Base-by-base conservation (phyloP, 2,329 filamentous ascomycete species). In the Ramichloridium luteum region DNA sequence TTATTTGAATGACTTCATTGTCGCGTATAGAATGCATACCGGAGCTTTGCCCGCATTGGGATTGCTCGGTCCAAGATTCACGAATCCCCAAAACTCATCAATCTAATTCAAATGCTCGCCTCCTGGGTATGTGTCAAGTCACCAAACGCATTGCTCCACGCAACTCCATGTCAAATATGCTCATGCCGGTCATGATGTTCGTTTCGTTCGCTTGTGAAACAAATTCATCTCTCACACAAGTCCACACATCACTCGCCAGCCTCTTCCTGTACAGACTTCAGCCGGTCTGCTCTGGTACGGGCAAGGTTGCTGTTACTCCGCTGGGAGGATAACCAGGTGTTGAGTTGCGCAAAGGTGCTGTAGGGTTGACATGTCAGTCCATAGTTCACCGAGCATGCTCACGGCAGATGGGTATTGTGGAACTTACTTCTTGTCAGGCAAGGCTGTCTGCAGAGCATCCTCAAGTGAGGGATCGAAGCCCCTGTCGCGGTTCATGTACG, bases 341-440 rank as follows among this genome's bases (percentile, higher is more conserved):
- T 44, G 10, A 51, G 37, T 16, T 41, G 42, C 13, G 44, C 36
- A 6, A 37, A 30, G 4, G 46, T 42, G 28, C 47, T 50, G 33
- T 14, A 31, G 14, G 11, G 4, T 27, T n/a, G 20, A 29, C 26
- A 23, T 8, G 25, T 30, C 22, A 31, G 14, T 31, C 12, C 16
- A 35, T 27, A 25, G 27, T 4, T 15, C 27, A 25, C 25, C 8
- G 16, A 4, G 10, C 5, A 25, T 25, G 17, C 26, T 25, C 12
- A 8, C 11, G 11, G 13, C 14, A 30, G 16, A 26, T 9, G 20
- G 20, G 20, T 8, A 23, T 23, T 23, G 20, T 23, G n/a, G 12
- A 27, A 47, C 47, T 46, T 36, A 50, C 47, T 40, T 47, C 27
- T 41, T 31, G 34, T 49, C 46, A 25, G 45, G 44, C 37, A 49